Evolutionary conservation across 2,329 filamentous ascomycete genomes (phyloP).

Genomic region (Fusarium vanettenii): DNA sequence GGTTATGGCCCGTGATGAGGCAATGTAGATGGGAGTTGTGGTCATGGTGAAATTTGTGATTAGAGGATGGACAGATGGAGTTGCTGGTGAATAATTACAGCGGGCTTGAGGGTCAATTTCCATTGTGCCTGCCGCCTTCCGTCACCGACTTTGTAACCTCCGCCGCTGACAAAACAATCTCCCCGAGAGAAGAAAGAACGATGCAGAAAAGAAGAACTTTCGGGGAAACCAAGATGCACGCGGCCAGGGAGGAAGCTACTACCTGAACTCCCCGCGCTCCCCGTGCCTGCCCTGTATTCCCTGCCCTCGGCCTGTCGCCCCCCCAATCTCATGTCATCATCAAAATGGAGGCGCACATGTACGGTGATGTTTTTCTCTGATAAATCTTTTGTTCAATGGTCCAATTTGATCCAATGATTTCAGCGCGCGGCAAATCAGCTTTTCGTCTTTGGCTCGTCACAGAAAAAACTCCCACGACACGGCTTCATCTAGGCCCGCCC

Average conservation of each 20-base stretch:
- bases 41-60: neutral
- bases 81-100: neutral
- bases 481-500: constrained; percentile 6
- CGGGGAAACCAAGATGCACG: neutral
- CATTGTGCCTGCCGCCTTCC: neutral
- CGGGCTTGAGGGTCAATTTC: neutral
- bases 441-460: constrained; percentile 1
- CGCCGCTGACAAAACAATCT: neutral
- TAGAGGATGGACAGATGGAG: neutral
- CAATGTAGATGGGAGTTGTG: constrained; percentile 13
- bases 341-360: neutral
- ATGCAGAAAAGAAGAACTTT: constrained; percentile 21
- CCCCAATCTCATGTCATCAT: constrained; percentile 1
- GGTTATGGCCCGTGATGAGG: constrained; percentile 20
- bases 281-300: neutral
- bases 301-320: neutral
- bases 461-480: constrained; percentile 6
- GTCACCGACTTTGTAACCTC: neutral
- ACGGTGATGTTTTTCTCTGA: neutral
- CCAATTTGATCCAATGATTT: constrained; percentile 24
- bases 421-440: constrained; percentile 7
- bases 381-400: constrained; percentile 17
- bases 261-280: constrained; percentile 32
- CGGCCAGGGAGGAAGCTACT: constrained; percentile 5
- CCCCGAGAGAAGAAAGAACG: constrained; percentile 23